Conservation (phyloP, 129 eudicot genomes). For the Silybum marianum region DNA sequence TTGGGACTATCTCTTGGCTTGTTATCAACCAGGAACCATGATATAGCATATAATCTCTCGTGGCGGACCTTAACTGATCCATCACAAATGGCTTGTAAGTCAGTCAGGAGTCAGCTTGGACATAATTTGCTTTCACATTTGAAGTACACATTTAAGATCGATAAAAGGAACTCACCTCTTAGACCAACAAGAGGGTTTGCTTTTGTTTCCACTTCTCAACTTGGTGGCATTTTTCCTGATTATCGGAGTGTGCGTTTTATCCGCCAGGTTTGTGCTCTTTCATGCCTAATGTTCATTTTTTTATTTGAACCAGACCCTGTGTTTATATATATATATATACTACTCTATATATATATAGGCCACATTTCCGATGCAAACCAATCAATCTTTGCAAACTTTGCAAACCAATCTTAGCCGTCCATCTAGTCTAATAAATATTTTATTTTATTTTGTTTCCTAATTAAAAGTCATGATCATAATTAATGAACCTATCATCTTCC, state of each 20-base stretch:
- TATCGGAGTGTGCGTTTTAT: constrained; percentile 65
- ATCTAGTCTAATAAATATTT: no score
- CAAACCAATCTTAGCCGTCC: no score
- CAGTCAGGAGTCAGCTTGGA: constrained; percentile 87
- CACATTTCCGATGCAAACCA: no score
- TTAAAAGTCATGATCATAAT: no score
- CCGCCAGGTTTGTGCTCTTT: constrained; percentile 71
- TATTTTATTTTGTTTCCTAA: no score
- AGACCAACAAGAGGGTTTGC: constrained; percentile 92
- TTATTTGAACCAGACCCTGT: background rate
- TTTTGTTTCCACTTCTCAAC: constrained; percentile 72
- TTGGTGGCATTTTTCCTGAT: constrained; percentile 91
- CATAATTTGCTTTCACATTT: constrained; percentile 67
- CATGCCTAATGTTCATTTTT: background rate
- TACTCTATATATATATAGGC: no score
- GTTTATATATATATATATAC: background rate
- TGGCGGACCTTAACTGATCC: constrained; percentile 79
- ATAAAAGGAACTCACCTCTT: constrained; percentile 70
- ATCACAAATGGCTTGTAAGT: constrained; percentile 60
- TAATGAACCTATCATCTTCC: no score
- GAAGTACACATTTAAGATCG: constrained; percentile 76
- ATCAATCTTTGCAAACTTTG: no score
- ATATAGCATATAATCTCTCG: constrained; percentile 64
- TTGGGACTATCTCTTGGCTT: constrained; percentile 78
- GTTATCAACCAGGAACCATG: constrained; percentile 68